Evolutionary conservation across 305 asterid genomes (phyloP).

Genomic region (Andrographis paniculata): DNA sequence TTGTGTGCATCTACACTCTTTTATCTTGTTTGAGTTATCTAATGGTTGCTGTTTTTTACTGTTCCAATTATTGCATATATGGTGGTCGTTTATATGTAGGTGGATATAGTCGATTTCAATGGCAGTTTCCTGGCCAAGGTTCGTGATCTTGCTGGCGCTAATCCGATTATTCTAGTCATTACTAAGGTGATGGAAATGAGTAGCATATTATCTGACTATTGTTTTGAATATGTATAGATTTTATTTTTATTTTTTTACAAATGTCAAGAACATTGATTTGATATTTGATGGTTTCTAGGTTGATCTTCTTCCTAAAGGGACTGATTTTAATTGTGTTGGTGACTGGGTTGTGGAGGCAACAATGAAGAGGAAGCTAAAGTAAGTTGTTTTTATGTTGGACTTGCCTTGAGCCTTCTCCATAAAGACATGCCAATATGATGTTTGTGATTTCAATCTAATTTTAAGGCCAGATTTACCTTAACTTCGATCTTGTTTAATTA

Average conservation of each 20-base stretch:
- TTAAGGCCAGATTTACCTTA: too few relatives aligned
- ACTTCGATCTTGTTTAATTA: too few relatives aligned
- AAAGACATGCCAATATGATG: too few relatives aligned
- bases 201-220: too few relatives aligned
- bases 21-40: background rate
- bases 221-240: too few relatives aligned
- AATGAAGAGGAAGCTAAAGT: constrained; percentile 92
- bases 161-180: constrained; percentile 82
- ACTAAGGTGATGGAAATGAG: constrained; percentile 57
- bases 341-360: constrained; percentile 99
- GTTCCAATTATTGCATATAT: constrained; percentile 14
- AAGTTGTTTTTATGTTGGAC: constrained; percentile 28
- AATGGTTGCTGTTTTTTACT: constrained; percentile 1
- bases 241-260: too few relatives aligned
- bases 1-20: too few relatives aligned
- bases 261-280: too few relatives aligned
- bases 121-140: constrained; percentile 85
- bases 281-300: constrained; percentile 54
- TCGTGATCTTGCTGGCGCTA: constrained; percentile 91
- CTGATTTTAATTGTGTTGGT: constrained; percentile 91
- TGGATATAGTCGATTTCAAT: constrained; percentile 93
- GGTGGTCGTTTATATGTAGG: constrained; percentile 52
- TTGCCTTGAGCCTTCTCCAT: background rate
- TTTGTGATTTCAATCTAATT: too few relatives aligned
- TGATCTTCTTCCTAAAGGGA: constrained; percentile 97